These are phyloP conservation scores for Eucalyptus pauciflora DNA, from an alignment of 345 rosid genomes.

Conservation along the genomic window DNA sequence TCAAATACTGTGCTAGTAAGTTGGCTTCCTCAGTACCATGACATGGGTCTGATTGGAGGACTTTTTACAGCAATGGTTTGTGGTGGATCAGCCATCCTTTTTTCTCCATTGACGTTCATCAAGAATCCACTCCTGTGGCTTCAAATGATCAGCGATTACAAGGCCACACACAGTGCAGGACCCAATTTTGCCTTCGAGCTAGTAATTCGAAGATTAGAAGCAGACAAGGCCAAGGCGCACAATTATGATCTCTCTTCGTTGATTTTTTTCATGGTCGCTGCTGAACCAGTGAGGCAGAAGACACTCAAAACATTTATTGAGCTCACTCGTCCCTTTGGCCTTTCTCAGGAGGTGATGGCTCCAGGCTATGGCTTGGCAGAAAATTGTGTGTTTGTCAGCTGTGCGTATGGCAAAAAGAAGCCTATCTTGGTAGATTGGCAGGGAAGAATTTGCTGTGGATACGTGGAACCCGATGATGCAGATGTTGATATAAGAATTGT, in stretches of 20 bases:
- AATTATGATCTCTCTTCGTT: constrained; percentile 52
- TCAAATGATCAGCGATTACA: constrained; percentile 38
- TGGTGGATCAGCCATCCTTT: constrained; percentile 46
- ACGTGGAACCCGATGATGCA: too few species aligned
- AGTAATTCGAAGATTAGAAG: constrained; percentile 40
- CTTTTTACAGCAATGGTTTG: constrained; percentile 54
- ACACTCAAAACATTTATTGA: too few species aligned
- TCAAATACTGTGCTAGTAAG: constrained; percentile 49
- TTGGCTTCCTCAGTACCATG: constrained; percentile 80
- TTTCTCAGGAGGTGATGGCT: too few species aligned
- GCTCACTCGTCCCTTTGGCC: too few species aligned
- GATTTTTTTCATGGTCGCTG: too few species aligned
- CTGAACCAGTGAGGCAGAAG: too few species aligned
- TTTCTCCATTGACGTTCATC: constrained; percentile 52
- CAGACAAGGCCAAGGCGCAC: constrained; percentile 19
- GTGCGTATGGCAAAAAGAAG: too few species aligned
- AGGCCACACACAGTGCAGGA: constrained; percentile 66
- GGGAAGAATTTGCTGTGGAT: too few species aligned
- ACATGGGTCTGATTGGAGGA: constrained; percentile 72
- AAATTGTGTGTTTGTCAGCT: too few species aligned
- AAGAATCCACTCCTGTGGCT: constrained; percentile 66
- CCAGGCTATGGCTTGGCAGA: too few species aligned
- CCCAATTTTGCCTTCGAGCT: constrained; percentile 66
- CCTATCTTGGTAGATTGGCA: too few species aligned
- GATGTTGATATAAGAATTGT: too few species aligned